Base-by-base conservation (phyloP, 139 green algal species). In the Chlamydomonas eustigma region DNA sequence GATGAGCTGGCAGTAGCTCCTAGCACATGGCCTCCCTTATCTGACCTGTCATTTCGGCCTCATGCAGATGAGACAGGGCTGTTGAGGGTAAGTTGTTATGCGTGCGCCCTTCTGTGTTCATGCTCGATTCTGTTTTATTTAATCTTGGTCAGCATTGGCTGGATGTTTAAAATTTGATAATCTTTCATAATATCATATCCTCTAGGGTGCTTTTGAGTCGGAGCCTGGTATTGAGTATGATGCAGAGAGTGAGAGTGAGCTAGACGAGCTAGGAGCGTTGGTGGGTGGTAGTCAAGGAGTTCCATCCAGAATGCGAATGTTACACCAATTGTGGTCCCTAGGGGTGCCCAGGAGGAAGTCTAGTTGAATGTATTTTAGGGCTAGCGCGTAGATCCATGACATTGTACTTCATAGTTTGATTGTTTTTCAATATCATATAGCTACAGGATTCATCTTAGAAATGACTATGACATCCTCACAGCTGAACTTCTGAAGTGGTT, bases 211-310 rank as follows among this genome's bases (percentile, higher is more conserved):
- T 63, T 35, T 6, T 36, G 2, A 28, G 24, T 69, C 22, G 51
- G 82, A 90, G 78, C 82, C 85, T 31, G 85, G 80, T 4, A 64
- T 90, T 12, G 85, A 90, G 77, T 88, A 85, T 34, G 83, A 84
- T 12, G 71, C 30, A 18, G 83, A 88, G 32, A 81, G 70, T 8
- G 83, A 88, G 52, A 77, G 80, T 36, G 83, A 88, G 79, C 72
- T 88, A 51, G 74, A 80, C 4, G 73, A 69, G 8, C 8, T 82
- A 37, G 33, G 18, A 5, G 31, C 32, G 18, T 3, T 80, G 73
- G 36, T 76, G 63, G 58, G 66, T 51, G 18, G 35, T 18, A 22
- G 33, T 12, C n/a, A 71, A 37, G 5, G 68, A 32, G 2, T 38
- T 24, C 1, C 8, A 35, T 2, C 66, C 58, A 77, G 65, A 28